Percentiles rank a stretch among this genome's conserved stretches.
Conservation (phyloP, 2,329 filamentous ascomycete species). For the Fusarium nisikadoi region DNA sequence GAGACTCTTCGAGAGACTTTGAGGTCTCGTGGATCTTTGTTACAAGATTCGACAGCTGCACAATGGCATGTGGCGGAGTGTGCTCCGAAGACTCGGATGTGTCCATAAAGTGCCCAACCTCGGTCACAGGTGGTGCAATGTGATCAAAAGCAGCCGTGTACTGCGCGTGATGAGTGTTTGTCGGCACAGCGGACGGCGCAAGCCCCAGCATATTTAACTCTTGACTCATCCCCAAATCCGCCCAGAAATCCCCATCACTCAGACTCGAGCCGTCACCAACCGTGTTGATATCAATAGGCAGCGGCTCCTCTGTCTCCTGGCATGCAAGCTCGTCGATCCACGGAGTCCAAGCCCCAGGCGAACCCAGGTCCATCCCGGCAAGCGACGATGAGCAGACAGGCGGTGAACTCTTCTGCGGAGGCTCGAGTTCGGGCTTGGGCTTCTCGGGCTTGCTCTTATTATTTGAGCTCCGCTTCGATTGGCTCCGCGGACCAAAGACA, state of each 20-base stretch:
- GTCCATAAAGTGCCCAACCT: not conserved
- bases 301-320: fast-evolving
- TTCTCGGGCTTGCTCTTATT: not conserved
- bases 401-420: not conserved
- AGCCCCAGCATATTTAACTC: not conserved
- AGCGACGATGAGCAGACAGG: not conserved
- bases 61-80: not conserved
- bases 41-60: not conserved
- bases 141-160: not conserved
- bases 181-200: not conserved
- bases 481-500: not conserved
- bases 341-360: not conserved
- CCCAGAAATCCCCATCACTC: not conserved
- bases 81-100: not conserved
- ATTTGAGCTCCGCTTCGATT: not conserved
- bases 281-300: fast-evolving
- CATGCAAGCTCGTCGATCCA: not conserved
- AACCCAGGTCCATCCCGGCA: not conserved
- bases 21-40: not conserved
- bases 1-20: fast-evolving
- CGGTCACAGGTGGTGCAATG: fast-evolving
- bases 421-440: fast-evolving
- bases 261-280: not conserved
- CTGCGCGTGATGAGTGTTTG: not conserved
- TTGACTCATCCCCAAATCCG: not conserved